Evolutionary conservation across 2,329 filamentous ascomycete genomes (phyloP).

Genomic region (Penicillium sclerotigenum): DNA sequence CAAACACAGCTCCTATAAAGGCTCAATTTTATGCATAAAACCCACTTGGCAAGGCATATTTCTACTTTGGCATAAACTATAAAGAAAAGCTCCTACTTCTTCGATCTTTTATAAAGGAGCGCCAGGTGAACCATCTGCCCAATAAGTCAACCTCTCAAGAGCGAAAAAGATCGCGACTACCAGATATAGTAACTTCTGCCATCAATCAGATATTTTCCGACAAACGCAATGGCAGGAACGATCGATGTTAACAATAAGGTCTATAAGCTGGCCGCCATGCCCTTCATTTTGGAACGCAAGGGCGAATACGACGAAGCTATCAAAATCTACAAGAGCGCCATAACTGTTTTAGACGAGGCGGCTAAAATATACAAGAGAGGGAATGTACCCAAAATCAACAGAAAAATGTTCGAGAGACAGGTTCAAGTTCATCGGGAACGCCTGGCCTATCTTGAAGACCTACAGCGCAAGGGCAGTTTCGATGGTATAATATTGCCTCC

Average conservation of each 20-base stretch:
- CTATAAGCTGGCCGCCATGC: constrained; percentile 3
- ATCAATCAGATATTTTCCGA: too few relatives aligned
- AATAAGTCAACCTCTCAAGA: not conserved
- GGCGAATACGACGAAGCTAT: constrained; percentile 16
- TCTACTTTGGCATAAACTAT: not conserved
- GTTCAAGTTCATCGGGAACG: constrained; percentile 15
- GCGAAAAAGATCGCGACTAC: not conserved
- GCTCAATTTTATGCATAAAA: not conserved
- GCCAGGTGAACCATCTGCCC: not conserved
- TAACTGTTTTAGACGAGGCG: constrained; percentile 2
- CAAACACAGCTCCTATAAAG: not conserved
- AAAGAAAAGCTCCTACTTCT: not conserved
- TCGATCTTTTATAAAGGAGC: not conserved
- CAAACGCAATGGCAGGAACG: not conserved
- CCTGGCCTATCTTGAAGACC: constrained; percentile 10
- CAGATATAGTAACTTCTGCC: not conserved
- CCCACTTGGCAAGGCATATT: constrained; percentile 1
- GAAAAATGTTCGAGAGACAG: constrained; percentile 21
- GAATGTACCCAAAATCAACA: constrained; percentile 10
- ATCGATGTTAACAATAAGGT: constrained; percentile 2
- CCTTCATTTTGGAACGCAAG: constrained; percentile 12
- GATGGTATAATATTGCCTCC: constrained; percentile 11
- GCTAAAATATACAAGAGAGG: constrained; percentile 13
- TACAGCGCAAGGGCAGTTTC: constrained; percentile 13
- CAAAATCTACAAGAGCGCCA: constrained; percentile 8